Percentiles rank a stretch among this genome's conserved stretches.
These are phyloP conservation scores for Amanita brunnescens DNA, from an alignment of 768 basidiomycete genomes.

Conservation along the genomic window DNA sequence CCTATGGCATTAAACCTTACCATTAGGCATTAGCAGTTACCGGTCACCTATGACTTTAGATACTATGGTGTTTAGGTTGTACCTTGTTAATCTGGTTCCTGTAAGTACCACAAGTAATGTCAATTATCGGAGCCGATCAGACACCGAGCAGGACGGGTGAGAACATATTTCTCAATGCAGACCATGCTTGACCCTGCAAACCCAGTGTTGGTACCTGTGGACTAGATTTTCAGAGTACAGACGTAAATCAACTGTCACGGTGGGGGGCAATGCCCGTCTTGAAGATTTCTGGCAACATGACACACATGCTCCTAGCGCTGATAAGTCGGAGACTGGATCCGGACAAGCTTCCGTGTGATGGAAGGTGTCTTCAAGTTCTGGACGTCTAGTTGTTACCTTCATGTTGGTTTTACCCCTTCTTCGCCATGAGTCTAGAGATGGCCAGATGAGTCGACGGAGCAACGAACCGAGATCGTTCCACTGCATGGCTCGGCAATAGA, in stretches of 20 bases:
- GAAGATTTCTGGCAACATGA: not conserved
- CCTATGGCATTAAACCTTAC: too few species aligned
- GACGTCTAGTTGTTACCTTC: too few species aligned
- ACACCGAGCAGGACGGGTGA: not conserved
- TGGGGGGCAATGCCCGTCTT: not conserved
- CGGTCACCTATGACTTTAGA: not conserved
- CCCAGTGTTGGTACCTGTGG: constrained; percentile 3
- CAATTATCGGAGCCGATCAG: not conserved
- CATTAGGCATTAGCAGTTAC: not conserved
- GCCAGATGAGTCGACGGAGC: not conserved
- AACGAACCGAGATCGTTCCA: not conserved
- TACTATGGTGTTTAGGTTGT: not conserved
- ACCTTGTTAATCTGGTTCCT: not conserved
- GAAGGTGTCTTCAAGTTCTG: too few species aligned
- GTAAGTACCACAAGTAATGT: not conserved
- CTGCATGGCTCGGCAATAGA: not conserved
- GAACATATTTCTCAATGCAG: not conserved
- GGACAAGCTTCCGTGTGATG: not conserved
- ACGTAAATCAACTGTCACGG: constrained; percentile 1
- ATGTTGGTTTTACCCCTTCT: not conserved
- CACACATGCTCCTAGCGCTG: not conserved
- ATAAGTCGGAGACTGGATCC: not conserved
- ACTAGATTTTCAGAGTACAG: not conserved
- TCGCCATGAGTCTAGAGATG: not conserved
- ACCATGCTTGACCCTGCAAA: not conserved